Conservation (phyloP, 306 rosid species). For the Citrullus mucosospermus region DNA sequence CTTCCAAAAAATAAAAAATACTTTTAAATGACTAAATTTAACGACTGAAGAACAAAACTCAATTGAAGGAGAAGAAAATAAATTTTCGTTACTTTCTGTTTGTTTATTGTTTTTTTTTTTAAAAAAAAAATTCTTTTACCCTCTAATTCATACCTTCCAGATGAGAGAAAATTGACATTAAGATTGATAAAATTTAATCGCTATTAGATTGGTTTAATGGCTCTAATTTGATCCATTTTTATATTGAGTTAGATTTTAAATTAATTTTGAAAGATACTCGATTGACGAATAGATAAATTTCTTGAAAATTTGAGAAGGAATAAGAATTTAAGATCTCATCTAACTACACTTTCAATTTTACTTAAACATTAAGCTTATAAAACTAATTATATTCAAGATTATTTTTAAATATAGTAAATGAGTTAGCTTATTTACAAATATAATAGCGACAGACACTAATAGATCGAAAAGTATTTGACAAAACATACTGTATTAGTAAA, state of each 20-base stretch:
- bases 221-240: neutral
- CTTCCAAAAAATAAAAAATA: no score
- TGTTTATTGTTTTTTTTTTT: no score
- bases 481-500: no score
- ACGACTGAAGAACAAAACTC: neutral
- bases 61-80: neutral
- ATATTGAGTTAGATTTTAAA: neutral
- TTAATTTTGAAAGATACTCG: neutral
- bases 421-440: no score
- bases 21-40: no score
- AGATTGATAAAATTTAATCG: neutral
- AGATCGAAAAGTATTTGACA: no score
- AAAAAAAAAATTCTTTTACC: no score
- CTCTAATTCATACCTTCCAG: neutral
- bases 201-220: neutral
- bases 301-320: neutral
- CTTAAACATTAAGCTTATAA: no score
- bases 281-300: neutral
- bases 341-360: neutral
- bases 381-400: no score
- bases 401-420: no score
- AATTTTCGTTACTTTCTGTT: neutral
- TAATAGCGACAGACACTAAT: no score
- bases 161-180: neutral
- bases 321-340: neutral